Base-by-base conservation (phyloP, 257 asterid species). In the Schizonepeta tenuifolia region DNA sequence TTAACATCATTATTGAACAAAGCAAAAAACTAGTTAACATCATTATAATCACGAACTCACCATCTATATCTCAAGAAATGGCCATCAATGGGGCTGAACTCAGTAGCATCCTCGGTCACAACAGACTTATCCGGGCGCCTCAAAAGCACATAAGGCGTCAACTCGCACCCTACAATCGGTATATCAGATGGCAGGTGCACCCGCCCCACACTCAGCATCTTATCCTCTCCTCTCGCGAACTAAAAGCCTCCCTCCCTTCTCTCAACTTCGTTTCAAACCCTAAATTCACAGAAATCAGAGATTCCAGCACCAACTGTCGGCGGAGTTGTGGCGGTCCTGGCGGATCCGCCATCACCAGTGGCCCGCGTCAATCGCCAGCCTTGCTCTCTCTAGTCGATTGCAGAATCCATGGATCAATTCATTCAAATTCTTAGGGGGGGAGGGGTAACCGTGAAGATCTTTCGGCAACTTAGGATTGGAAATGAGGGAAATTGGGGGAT, bases 101-200 rank as follows among this genome's bases (percentile, higher is more conserved):
- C 96, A 11, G 92, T 81, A 44, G 86, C 87, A 82, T 93, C 96
- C 22, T 89, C 96, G 18, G 86, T 79, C 6, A 79, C 72, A 46
- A 82, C 80, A 18, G 96, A 71, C 38, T 83, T 84, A 40, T 87
- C 88, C 10, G 90, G 82, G 51, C 91, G 93, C 72, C 80, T 86
- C 81, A 89, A 63, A 21, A 89, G 90, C 58, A 93, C 96, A 49
- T 91, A 93, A 8, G 97, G 98, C 60, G 96, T 88, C 83, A 93
- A 86, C 85, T 93, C 98, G 74, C 97, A 93, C 72, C 97, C 97
- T 46, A 93, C 98, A 49, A 93, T 89, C 60, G 98, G 98, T 79
- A 93, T 93, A 65, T 91, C 98, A 33, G 98, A 88, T 9, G 98
- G 96, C 58, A 93, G 89, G 87, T 90, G 98, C 84, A 93, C 92